These are phyloP conservation scores for Euphorbia tirucalli DNA, from an alignment of 345 rosid species.

Conservation along the genomic window DNA sequence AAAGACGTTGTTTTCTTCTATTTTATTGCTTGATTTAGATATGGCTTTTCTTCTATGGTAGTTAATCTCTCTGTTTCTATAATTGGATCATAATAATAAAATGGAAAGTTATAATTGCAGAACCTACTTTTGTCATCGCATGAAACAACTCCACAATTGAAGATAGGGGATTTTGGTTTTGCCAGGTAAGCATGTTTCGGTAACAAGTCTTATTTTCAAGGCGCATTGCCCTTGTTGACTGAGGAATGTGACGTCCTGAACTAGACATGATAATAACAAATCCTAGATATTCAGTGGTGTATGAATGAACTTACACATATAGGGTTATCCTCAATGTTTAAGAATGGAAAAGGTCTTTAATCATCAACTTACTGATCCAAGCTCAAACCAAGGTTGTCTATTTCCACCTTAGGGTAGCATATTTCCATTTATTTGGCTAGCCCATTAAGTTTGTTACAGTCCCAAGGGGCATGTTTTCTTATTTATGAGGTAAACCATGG, in stretches of 20 bases:
- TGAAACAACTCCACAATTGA: slow-evolving; percentile 51
- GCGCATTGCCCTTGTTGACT: neutral
- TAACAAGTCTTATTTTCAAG: neutral
- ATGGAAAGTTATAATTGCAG: slow-evolving; percentile 34
- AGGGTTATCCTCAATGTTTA: slow-evolving; percentile 4
- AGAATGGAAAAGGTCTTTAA: slow-evolving; percentile 13
- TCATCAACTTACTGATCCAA: neutral
- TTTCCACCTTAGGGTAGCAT: neutral
- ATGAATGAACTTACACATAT: neutral
- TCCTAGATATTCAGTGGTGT: slow-evolving; percentile 8
- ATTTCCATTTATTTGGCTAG: neutral
- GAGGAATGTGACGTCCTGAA: neutral
- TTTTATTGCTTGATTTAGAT: neutral
- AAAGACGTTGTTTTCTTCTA: neutral
- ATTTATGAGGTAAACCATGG: slow-evolving; percentile 11
- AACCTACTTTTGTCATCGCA: slow-evolving; percentile 63
- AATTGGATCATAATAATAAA: slow-evolving; percentile 13
- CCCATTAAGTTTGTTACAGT: neutral
- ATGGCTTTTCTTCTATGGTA: neutral
- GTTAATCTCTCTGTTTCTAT: slow-evolving; percentile 2
- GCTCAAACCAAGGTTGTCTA: slow-evolving; percentile 10
- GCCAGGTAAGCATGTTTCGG: slow-evolving; percentile 50
- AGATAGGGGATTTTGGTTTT: slow-evolving; percentile 92
- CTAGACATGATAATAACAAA: neutral
- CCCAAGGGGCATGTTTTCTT: slow-evolving; percentile 1